These are phyloP conservation scores for Tricholoma sp. DNA, from an alignment of 768 basidiomycete species.

Conservation along the genomic window DNA sequence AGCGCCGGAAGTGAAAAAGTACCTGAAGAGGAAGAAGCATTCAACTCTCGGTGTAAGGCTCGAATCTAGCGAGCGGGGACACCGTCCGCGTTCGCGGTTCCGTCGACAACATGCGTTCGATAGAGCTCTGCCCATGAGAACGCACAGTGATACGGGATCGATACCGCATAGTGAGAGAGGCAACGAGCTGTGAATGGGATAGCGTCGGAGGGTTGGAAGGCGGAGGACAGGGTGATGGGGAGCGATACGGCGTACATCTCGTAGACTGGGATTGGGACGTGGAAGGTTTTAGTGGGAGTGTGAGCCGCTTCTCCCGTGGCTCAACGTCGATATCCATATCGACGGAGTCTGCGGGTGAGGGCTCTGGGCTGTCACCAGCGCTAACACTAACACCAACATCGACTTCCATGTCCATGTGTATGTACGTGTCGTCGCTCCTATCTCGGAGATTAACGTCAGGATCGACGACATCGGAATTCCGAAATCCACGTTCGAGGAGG, in stretches of 20 bases:
- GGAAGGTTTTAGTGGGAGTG: conserved; percentile 1
- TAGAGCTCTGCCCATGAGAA: not conserved
- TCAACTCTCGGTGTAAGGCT: conserved; percentile 1
- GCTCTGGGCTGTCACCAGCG: conserved; percentile 4
- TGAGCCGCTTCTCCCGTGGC: not conserved
- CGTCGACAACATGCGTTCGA: not conserved
- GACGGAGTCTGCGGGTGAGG: conserved; percentile 6
- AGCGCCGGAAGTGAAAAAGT: not conserved
- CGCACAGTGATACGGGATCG: not conserved
- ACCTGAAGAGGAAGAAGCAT: not conserved
- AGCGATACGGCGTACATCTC: conserved; percentile 4
- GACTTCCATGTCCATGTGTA: conserved; percentile 15
- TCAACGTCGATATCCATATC: conserved; percentile 20
- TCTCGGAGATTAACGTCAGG: conserved; percentile 2
- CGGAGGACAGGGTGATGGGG: not conserved
- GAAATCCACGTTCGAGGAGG: conserved; percentile 13
- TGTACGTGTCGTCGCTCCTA: conserved; percentile 6
- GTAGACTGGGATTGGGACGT: conserved; percentile 1
- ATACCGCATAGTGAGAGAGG: conserved; percentile 13
- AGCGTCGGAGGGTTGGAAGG: not conserved
- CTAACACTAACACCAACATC: conserved; percentile 8
- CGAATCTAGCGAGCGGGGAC: conserved; percentile 12
- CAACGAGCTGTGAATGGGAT: conserved; percentile 11
- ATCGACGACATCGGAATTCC: conserved; percentile 6
- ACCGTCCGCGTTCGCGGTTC: conserved; percentile 4